Percentiles rank a stretch among this genome's conserved stretches.
These are phyloP conservation scores for Babesia sp. DNA, from an alignment of 169 alveolate genomes.

Conservation along the genomic window DNA sequence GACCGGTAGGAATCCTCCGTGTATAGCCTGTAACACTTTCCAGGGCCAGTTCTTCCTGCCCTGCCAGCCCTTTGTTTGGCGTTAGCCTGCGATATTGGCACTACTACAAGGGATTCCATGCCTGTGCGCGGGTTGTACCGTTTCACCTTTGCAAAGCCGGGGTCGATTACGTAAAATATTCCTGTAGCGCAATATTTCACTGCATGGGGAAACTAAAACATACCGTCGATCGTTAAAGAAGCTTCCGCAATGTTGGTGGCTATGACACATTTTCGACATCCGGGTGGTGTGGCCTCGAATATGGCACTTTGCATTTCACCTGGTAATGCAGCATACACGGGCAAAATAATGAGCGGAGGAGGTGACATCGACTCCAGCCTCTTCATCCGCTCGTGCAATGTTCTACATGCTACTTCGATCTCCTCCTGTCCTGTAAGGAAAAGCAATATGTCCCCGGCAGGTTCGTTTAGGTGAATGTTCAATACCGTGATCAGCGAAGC, in stretches of 20 bases:
- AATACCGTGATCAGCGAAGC: conserved; percentile 96
- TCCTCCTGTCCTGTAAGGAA: conserved; percentile 99
- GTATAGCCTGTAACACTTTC: conserved; percentile 99
- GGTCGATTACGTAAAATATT: conserved; percentile 99
- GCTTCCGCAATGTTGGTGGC: conserved; percentile 99
- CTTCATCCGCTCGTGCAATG: conserved; percentile 93
- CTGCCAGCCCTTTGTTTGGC: conserved; percentile 99
- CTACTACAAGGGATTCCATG: conserved; percentile 97
- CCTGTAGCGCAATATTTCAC: conserved; percentile 40
- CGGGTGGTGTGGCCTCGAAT: conserved; percentile 98
- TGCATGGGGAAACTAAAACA: background rate
- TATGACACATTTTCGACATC: conserved; percentile 96
- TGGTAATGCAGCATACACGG: conserved; percentile 97
- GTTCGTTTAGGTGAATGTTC: conserved; percentile 95
- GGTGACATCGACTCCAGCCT: conserved; percentile 91
- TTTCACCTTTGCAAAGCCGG: conserved; percentile 98
- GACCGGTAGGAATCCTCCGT: conserved; percentile 96
- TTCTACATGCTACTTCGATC: conserved; percentile 97
- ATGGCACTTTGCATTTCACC: conserved; percentile 95
- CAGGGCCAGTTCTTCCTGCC: conserved; percentile 99
- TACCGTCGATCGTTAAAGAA: conserved; percentile 99
- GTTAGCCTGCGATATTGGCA: conserved; percentile 97
- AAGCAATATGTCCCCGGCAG: conserved; percentile 97
- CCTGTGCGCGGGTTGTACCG: conserved; percentile 96
- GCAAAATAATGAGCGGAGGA: conserved; percentile 94